These are phyloP conservation scores for Casaregolazyma suthepensis DNA, from an alignment of 1,139 yeast genomes.

Conservation along the genomic window DNA sequence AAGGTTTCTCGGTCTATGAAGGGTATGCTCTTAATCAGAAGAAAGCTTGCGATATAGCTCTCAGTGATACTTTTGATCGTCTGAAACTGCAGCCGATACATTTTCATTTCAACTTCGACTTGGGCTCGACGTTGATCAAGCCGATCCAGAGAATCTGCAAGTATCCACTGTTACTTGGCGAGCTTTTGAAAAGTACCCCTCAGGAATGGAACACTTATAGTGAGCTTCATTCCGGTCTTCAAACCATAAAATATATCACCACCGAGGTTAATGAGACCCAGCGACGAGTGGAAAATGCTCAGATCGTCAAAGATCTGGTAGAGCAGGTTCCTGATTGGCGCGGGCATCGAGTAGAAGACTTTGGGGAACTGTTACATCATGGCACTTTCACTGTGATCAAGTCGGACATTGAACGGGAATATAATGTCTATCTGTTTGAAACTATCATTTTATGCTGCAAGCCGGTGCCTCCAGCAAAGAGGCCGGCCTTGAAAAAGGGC, in stretches of 20 bases:
- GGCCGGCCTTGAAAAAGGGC: constrained; percentile 30
- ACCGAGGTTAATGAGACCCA: constrained; percentile 88
- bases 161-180: constrained; percentile 77
- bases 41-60: constrained; percentile 71
- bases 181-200: constrained; percentile 62
- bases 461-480: constrained; percentile 34
- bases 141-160: constrained; percentile 95
- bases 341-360: constrained; percentile 76
- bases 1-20: constrained; percentile 82
- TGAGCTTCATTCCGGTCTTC: constrained; percentile 65
- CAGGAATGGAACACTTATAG: constrained; percentile 49
- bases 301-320: constrained; percentile 58
- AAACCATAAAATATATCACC: constrained; percentile 70
- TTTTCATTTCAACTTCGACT: constrained; percentile 54
- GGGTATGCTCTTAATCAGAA: constrained; percentile 82
- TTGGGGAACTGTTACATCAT: constrained; percentile 78
- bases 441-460: constrained; percentile 76
- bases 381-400: constrained; percentile 71
- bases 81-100: constrained; percentile 4
- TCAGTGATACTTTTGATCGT: constrained; percentile 61
- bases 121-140: constrained; percentile 82
- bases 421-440: constrained; percentile 84
- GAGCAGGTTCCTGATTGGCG: constrained; percentile 86
- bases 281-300: constrained; percentile 82
- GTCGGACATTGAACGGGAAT: constrained; percentile 77